phyloP scores from a whole-genome alignment of 225 moss, liverwort and hornwort species.

The Physcomitrium patens region DNA sequence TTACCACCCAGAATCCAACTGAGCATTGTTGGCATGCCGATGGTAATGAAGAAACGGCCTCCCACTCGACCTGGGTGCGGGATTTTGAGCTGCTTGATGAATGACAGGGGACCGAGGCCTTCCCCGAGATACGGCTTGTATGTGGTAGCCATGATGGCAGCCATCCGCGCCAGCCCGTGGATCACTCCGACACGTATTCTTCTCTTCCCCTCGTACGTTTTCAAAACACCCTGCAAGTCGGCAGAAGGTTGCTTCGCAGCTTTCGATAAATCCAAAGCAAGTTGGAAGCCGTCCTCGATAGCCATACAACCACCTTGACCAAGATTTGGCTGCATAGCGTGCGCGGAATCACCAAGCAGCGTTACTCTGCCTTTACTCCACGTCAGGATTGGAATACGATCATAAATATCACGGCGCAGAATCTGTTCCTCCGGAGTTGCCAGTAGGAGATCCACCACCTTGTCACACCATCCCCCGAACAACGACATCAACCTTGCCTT shows the following conservation, averaged over 20 bases:
- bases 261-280: slow-evolving; percentile 84
- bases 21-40: slow-evolving; percentile 96
- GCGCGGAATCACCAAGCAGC: slow-evolving; percentile 91
- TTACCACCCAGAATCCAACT: slow-evolving; percentile 98
- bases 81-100: slow-evolving; percentile 72
- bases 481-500: slow-evolving; percentile 73
- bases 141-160: slow-evolving; percentile 96
- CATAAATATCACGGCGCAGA: slow-evolving; percentile 91
- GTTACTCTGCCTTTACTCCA: slow-evolving; percentile 97
- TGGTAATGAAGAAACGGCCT: slow-evolving; percentile 85
- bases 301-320: slow-evolving; percentile 99
- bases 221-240: slow-evolving; percentile 63
- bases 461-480: slow-evolving; percentile 92
- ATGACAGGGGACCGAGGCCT: slow-evolving; percentile 85
- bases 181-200: slow-evolving; percentile 93
- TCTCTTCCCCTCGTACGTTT: slow-evolving; percentile 76
- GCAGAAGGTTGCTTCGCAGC: slow-evolving; percentile 44
- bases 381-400: slow-evolving; percentile 79
- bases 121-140: slow-evolving; percentile 98
- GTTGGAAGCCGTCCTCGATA: slow-evolving; percentile 92
- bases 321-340: slow-evolving; percentile 98
- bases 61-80: slow-evolving; percentile 96
- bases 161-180: slow-evolving; percentile 95
- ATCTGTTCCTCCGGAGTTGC: slow-evolving; percentile 85
- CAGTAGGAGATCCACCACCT: slow-evolving; percentile 81